Base-by-base conservation (phyloP, 2,329 filamentous ascomycete species). In the Purpureocillium takamizusanense region DNA sequence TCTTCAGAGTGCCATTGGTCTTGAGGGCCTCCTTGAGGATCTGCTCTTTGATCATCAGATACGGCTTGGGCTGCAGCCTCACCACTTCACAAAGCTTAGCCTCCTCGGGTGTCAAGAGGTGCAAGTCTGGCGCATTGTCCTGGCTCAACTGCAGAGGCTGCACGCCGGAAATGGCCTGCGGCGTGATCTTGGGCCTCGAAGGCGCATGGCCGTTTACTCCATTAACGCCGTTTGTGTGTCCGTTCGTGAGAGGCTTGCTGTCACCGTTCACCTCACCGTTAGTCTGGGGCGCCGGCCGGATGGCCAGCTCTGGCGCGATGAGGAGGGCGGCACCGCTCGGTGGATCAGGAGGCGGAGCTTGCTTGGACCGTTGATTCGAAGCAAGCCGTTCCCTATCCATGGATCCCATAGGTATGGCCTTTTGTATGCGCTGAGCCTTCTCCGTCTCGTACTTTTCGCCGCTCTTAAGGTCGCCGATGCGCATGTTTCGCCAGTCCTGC, bases 391-490 rank as follows among this genome's bases (percentile, higher is more conserved):
- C 78, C n/a, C 88, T 77, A 53, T 95, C 88, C 67, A 94, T 87
- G 7, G 83, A 84, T 0, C 85, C 85, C 61, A 89, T 79, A 0
- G 86, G 83, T 16, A 76, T 68, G 6, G 73, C 57, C 48, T 78
- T 81, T 50, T 89, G 83, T 37, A 81, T 76, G 11, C 92, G 76
- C 40, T 76, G 65, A 27, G 82, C 71, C 63, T 97, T 98, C 46
- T 97, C 92, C 14, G 77, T 69, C 61, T 98, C 92, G 55, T 92
- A 98, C 57, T 90, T 94, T 57, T 95, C 87, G 23, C 92, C 92
- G 17, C 80, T 81, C 40, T 83, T 80, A 10, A 98, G 70, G 45
- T 94, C 88, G 1, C 83, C 83, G 44, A 98, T 92, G 15, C 83
- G 79, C 63, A 86, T 77, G 34, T 76, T 76, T 25, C 92, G 80